Conservation (phyloP, 2,329 filamentous ascomycete genomes). For the Penicillium capsulatum region DNA sequence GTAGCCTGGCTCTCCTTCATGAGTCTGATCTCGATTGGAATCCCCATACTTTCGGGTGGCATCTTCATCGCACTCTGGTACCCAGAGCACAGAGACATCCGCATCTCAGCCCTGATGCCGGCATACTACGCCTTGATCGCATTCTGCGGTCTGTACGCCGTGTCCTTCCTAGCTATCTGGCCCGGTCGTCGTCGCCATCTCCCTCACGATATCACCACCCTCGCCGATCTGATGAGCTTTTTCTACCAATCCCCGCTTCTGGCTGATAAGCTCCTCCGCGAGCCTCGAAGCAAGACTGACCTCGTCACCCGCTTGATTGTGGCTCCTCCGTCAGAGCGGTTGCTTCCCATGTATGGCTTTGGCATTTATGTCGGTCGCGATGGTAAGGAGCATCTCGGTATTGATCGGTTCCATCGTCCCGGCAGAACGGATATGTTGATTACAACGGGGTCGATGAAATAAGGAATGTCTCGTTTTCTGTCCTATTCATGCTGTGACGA, state of each 20-base stretch:
- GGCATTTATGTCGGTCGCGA: constrained; percentile 56
- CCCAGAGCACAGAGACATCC: constrained; percentile 40
- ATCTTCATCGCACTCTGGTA: constrained; percentile 62
- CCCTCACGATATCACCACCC: constrained; percentile 66
- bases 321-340: constrained; percentile 40
- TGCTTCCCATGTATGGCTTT: constrained; percentile 51
- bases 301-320: constrained; percentile 65
- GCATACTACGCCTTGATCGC: constrained; percentile 70
- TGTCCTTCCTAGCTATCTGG: constrained; percentile 59
- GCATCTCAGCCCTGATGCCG: constrained; percentile 68
- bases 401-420: constrained; percentile 52
- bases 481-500: constrained; percentile 4
- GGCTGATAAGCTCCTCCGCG: constrained; percentile 67
- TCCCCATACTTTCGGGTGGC: constrained; percentile 58
- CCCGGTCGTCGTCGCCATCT: constrained; percentile 61
- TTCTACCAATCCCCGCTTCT: constrained; percentile 68
- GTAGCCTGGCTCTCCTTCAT: constrained; percentile 55
- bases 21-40: constrained; percentile 48
- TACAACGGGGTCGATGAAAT: constrained; percentile 32
- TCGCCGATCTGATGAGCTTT: constrained; percentile 75
- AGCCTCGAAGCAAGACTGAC: constrained; percentile 62
- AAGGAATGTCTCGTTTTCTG: not conserved
- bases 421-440: constrained; percentile 44
- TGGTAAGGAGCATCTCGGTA: constrained; percentile 56
- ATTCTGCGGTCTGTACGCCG: constrained; percentile 65